These are phyloP conservation scores for Plasmodium gallinaceum DNA, from an alignment of 169 alveolate species.

Conservation along the genomic window DNA sequence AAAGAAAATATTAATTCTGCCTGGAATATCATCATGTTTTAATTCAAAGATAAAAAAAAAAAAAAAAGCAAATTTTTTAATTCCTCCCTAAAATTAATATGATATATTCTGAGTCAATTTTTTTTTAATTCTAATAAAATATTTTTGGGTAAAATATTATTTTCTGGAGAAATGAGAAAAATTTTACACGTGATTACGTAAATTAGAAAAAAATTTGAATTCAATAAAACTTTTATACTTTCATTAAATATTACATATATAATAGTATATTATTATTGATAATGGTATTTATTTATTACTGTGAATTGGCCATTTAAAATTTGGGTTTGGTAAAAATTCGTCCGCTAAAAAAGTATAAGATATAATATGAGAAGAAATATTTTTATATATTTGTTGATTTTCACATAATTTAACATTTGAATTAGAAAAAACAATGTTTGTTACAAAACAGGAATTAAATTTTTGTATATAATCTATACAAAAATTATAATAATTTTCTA, in stretches of 20 bases:
- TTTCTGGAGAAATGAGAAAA: slow-evolving; percentile 3
- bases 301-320: slow-evolving; percentile 33
- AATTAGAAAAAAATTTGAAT: neutral
- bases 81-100: too few relatives aligned
- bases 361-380: slow-evolving; percentile 20
- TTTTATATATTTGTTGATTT: neutral
- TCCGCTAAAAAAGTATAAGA: slow-evolving; percentile 59
- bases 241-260: neutral
- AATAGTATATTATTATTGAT: neutral
- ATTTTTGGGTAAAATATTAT: too few relatives aligned
- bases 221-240: too few relatives aligned
- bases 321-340: slow-evolving; percentile 56
- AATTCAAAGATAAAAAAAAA: too few relatives aligned
- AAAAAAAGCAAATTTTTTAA: too few relatives aligned
- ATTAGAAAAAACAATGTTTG: slow-evolving; percentile 34
- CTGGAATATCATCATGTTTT: too few relatives aligned
- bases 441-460: slow-evolving; percentile 43
- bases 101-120: too few relatives aligned
- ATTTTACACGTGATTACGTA: too few relatives aligned
- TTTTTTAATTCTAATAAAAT: too few relatives aligned
- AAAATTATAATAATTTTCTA: slow-evolving; percentile 42
- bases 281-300: slow-evolving; percentile 1
- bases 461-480: slow-evolving; percentile 25
- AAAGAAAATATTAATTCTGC: too few relatives aligned
- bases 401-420: neutral